phyloP scores from a whole-genome alignment of 129 eudicot species.

The Ambrosia trifida region DNA sequence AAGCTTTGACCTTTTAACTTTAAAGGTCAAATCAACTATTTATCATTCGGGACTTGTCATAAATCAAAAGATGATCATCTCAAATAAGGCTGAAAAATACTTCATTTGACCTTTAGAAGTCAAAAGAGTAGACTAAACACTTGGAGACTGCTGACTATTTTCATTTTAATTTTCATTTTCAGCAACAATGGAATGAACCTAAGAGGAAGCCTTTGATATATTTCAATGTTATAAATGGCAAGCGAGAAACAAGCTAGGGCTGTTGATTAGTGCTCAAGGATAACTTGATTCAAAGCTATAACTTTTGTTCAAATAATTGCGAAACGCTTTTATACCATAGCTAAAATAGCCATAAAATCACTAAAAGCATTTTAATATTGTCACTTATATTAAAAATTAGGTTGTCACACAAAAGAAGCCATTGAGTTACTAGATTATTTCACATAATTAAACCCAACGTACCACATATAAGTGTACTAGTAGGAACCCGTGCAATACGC shows the following conservation, averaged over 20 bases:
- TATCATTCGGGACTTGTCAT: not conserved
- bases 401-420: too few relatives aligned
- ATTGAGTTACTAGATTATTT: too few relatives aligned
- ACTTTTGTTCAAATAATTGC: constrained; percentile 1
- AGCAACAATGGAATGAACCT: constrained; percentile 22
- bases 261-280: constrained; percentile 2
- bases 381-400: too few relatives aligned
- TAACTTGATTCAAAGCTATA: not conserved
- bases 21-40: too few relatives aligned
- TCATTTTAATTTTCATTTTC: not conserved
- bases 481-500: too few relatives aligned
- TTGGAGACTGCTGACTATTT: constrained; percentile 17
- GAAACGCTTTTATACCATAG: too few relatives aligned
- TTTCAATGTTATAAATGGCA: constrained; percentile 63
- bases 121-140: not conserved
- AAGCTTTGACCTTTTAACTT: too few relatives aligned
- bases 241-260: not conserved
- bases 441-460: too few relatives aligned
- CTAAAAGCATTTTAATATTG: too few relatives aligned
- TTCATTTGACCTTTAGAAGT: constrained; percentile 6
- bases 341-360: too few relatives aligned
- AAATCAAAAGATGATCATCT: not conserved
- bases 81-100: too few relatives aligned
- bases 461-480: too few relatives aligned
- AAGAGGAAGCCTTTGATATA: constrained; percentile 61